These are phyloP conservation scores for Candida parachauliodes DNA, from an alignment of 805 yeast genomes.

Conservation along the genomic window DNA sequence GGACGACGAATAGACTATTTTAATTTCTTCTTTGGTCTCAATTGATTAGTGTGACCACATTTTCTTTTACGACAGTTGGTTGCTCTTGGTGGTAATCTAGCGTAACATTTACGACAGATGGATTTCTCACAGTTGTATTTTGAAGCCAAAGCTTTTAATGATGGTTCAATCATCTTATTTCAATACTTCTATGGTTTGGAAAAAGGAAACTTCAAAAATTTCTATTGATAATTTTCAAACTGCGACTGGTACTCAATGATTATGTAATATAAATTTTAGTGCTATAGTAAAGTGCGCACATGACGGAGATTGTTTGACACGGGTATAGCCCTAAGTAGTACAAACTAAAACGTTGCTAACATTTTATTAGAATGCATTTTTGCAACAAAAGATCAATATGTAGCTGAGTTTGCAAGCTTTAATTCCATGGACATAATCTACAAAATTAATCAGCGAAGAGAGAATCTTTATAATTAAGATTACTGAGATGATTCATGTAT, in stretches of 20 bases:
- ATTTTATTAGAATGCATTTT: no score
- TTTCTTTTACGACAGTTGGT: conserved; percentile 99
- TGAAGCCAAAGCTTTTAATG: conserved; percentile 97
- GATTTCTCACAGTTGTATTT: conserved; percentile 99
- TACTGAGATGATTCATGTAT: no score
- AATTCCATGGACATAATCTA: no score
- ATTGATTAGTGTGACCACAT: conserved; percentile 99
- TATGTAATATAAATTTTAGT: not conserved
- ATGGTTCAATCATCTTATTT: conserved; percentile 87
- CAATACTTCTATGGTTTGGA: not conserved
- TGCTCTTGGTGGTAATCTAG: conserved; percentile 99
- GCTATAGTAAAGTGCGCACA: no score
- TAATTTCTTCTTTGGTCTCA: conserved; percentile 99
- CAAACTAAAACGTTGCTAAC: no score
- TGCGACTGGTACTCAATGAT: not conserved
- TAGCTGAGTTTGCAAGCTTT: no score
- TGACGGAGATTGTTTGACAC: no score
- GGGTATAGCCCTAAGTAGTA: no score
- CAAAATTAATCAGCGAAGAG: no score
- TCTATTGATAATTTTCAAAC: not conserved
- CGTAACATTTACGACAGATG: conserved; percentile 99
- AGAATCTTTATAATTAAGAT: no score
- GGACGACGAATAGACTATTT: conserved; percentile 54
- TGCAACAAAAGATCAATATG: no score
- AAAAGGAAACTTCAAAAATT: conserved; percentile 1